Evolutionary conservation across 192 early-diverging fungal genomes (phyloP), one percentile per base, ranked within the genome.

Genomic region (Martensiomyces pterosporus): DNA sequence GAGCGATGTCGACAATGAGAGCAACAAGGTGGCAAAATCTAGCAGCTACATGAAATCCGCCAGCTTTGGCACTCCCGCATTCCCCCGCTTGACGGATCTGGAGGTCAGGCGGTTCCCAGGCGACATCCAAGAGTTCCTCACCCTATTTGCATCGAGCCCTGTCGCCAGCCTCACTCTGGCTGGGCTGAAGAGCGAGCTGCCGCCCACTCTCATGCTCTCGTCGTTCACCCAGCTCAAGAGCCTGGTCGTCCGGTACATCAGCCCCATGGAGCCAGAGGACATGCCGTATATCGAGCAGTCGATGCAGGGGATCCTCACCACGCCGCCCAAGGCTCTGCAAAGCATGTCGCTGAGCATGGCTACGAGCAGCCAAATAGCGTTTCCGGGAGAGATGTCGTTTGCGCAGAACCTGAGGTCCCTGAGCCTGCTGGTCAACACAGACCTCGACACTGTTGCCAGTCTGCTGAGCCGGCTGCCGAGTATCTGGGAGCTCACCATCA

Each of bases 91-190:
- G 39, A 24, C 8, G 6, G 39, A 25, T 18, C 47, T 62, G 9
- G 51, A 39, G 2, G 16, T 62, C 12, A 23, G 52, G 1, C 42
- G 60, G 52, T 49, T 55, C 32, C 13, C 52, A 2, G 46, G 52
- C 3, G 9, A 40, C 23, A 6, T 38, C 13, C 21, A 13, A n/a
- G 33, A 1, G 3, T 26, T 62, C 2, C 21, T 62, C 9, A 4
- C 26, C 0, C 40, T 55, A 24, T 62, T 62, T 49, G 32, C 24
- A 3, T 3, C 24, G 25, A 39, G 60, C 43, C 52, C 46, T 2
- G 2, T 55, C 7, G 4, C 12, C 8, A 15, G 27, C 1, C 52
- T 63, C n/a, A 24, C 44, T 14, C 17, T 63, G 9, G 52, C 42
- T 16, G 41, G 47, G 5, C 52, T 50, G 24, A 18, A 54, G 23